Conservation (phyloP, 2,329 filamentous ascomycete genomes). For the Calonectria hongkongensis region DNA sequence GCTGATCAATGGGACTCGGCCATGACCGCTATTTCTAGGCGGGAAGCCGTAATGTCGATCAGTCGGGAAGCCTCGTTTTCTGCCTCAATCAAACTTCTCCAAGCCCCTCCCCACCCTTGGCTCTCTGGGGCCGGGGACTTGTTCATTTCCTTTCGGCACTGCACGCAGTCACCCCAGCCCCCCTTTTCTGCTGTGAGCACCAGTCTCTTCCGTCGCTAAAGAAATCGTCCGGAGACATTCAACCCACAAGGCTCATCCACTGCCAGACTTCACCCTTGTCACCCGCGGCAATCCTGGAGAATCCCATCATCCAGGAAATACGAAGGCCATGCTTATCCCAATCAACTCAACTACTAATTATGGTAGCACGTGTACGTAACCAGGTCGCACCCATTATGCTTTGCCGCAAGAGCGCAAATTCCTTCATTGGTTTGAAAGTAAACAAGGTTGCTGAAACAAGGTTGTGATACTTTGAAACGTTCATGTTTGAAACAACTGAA, state of each 20-base stretch:
- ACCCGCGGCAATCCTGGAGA: background rate
- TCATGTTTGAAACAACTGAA: conserved; percentile 24
- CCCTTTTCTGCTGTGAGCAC: conserved; percentile 40
- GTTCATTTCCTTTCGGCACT: conserved; percentile 39
- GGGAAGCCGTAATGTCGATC: conserved; percentile 50
- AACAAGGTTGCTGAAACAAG: conserved; percentile 19
- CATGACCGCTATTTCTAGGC: conserved; percentile 36
- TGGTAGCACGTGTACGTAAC: background rate
- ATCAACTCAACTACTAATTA: conserved; percentile 9
- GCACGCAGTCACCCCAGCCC: conserved; percentile 26
- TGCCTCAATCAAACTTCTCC: conserved; percentile 47
- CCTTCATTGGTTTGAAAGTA: conserved; percentile 15
- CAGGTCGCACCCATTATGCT: background rate
- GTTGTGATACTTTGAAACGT: conserved; percentile 18
- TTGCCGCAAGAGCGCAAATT: background rate
- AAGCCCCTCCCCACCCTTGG: conserved; percentile 42
- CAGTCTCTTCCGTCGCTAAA: conserved; percentile 40
- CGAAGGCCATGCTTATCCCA: conserved; percentile 14
- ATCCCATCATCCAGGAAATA: conserved; percentile 8
- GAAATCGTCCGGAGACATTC: conserved; percentile 23
- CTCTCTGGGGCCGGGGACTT: conserved; percentile 27
- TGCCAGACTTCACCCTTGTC: conserved; percentile 4
- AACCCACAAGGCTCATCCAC: background rate
- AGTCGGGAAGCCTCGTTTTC: conserved; percentile 40
- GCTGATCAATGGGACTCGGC: conserved; percentile 35